Base-by-base conservation (phyloP, 495 filamentous ascomycete species). In the Poronia punctata region DNA sequence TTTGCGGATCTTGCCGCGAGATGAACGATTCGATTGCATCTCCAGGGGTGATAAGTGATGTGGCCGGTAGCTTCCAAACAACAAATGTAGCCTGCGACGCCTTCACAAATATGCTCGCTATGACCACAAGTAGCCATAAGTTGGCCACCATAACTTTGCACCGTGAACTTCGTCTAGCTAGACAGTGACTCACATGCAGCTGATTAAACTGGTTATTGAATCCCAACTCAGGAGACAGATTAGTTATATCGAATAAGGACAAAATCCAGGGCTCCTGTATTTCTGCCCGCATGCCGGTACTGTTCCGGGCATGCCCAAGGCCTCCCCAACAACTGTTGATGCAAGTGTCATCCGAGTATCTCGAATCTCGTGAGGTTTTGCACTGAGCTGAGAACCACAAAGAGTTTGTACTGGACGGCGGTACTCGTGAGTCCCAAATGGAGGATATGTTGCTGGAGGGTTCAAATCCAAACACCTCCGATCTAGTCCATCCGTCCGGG, bases 381-480 rank as follows among this genome's bases (percentile, higher is more conserved):
- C 48, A 52, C n/a, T 33, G 39, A 7, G 48, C 25, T 5, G 48
- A 52, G n/a, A 39, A 52, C 48, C 48, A 52, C 7, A 52, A 24
- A 2, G 48, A 44, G 11, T 52, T 52, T 2, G 30, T 6, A 3
- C 17, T 12, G 1, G 43, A 28, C 0, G 4, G 23, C 1, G 48
- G 48, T 2, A 52, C 15, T 14, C 38, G 29, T 10, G 22, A 1
- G 21, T 43, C 34, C 48, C 48, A 46, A 2, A 17, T 2, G 0
- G 26, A 3, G 1, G 15, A 18, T 2, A 50, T 21, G 11, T 42
- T 8, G 4, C 5, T 26, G 18, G 22, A 3, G 1, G 30, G 12
- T 19, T 30, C 22, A 25, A 37, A 26, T 25, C 16, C 27, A 9
- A 43, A 50, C 5, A 50, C 12, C 3, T 46, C 28, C n/a, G 21